Evolutionary conservation across 306 rosid species (phyloP).

Genomic region (Comarum palustre): DNA sequence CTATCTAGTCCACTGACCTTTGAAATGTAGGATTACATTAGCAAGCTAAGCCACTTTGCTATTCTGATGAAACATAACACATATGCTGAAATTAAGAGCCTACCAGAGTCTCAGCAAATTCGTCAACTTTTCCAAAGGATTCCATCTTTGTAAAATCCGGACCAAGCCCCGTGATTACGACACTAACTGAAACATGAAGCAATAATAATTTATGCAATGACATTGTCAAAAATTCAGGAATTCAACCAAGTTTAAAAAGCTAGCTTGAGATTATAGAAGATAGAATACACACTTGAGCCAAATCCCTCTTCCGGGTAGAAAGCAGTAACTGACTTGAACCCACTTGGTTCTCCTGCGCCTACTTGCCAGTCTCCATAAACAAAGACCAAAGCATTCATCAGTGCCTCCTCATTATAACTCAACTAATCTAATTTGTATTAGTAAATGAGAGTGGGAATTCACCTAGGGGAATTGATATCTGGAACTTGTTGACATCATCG

Average conservation of each 20-base stretch:
- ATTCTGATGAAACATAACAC: neutral
- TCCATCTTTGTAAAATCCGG: constrained; percentile 90
- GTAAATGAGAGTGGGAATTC: neutral
- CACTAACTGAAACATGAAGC: constrained; percentile 53
- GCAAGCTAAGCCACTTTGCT: neutral
- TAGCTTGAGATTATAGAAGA: neutral
- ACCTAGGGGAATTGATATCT: constrained; percentile 77
- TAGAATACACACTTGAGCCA: constrained; percentile 58
- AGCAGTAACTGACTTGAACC: constrained; percentile 80
- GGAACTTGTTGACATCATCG: constrained; percentile 77
- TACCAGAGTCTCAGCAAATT: constrained; percentile 90
- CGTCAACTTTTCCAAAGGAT: constrained; percentile 93
- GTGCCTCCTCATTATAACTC: neutral
- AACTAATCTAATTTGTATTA: neutral
- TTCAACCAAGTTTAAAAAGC: neutral
- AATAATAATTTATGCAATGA: neutral
- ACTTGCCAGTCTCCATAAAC: constrained; percentile 62
- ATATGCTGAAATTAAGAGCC: neutral
- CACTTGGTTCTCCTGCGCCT: constrained; percentile 74
- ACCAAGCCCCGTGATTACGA: constrained; percentile 80
- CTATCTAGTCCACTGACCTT: constrained; percentile 89
- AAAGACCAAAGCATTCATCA: constrained; percentile 10
- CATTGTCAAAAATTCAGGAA: neutral
- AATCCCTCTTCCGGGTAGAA: constrained; percentile 63
- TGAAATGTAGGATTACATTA: neutral